Percentiles rank a stretch among this genome's conserved stretches.
Evolutionary conservation across 1,284 basidiomycete genomes (phyloP).

Genomic region (Grifola frondosa): DNA sequence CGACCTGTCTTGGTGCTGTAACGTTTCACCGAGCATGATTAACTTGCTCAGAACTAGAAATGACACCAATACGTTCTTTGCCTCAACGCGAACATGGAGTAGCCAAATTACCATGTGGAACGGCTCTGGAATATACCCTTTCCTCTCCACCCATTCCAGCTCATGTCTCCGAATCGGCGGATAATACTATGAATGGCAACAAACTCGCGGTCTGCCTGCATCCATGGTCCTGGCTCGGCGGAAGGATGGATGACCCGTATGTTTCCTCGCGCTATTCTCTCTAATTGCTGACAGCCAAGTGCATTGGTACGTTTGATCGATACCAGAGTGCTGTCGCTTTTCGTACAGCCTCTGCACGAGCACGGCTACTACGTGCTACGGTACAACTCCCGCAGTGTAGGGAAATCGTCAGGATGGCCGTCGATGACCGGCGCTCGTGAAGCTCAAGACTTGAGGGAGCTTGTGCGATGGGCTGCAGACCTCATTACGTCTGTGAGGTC

Average conservation of each 20-base stretch:
- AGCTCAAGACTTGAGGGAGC: constrained; percentile 60
- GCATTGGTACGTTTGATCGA: neutral
- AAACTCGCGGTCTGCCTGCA: constrained; percentile 68
- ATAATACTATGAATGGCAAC: neutral
- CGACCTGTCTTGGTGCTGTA: too few species aligned
- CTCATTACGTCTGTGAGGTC: constrained; percentile 43
- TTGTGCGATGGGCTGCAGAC: constrained; percentile 57
- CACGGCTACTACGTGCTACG: constrained; percentile 57
- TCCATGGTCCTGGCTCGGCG: constrained; percentile 80
- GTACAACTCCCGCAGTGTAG: constrained; percentile 78
- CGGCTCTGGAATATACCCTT: constrained; percentile 17
- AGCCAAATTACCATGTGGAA: constrained; percentile 21
- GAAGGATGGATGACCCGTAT: constrained; percentile 71
- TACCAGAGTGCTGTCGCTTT: constrained; percentile 32
- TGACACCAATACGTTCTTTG: too few species aligned
- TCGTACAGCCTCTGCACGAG: constrained; percentile 37
- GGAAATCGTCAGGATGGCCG: constrained; percentile 64
- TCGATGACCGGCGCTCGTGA: constrained; percentile 71
- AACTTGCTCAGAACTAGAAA: too few species aligned
- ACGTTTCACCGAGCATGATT: too few species aligned
- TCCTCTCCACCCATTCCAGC: constrained; percentile 6
- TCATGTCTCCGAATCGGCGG: neutral
- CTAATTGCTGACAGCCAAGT: neutral
- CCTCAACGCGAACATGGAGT: constrained; percentile 5
- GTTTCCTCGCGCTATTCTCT: constrained; percentile 28